Base-by-base conservation (phyloP, 768 basidiomycete species). In the Chlorophyllum brunneum region DNA sequence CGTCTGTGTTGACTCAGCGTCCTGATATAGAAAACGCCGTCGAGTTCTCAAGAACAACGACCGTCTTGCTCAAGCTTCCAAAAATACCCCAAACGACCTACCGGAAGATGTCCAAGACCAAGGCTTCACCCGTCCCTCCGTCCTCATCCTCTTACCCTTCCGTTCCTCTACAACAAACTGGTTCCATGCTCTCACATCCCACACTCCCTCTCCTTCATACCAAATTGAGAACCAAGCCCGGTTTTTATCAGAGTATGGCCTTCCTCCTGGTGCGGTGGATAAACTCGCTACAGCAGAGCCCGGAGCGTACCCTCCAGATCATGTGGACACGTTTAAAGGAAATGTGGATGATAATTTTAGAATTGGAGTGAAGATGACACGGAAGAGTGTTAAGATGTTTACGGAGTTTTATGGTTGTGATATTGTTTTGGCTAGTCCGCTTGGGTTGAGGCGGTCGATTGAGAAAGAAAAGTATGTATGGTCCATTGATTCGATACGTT, bases 341-440 rank as follows among this genome's bases (percentile, higher is more conserved):
- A 99, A 99, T 63, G 80, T 94, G 24, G 97, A 99, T 62, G 97
- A 99, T 64, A 91, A 84, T 59, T 98, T 99, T 66, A 74, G 93
- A 55, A 74, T 97, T 27, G 97, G 97, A 0, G 69, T 98, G 56
- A 98, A 98, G 71, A 67, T 98, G 64, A 98, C 94, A 7, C 76
- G 84, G 63, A 98, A 95, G 71, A 92, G 83, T 48, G 81, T 97
- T 37, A 97, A 93, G 67, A 73, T 98, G 65, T 97, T 95, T 64
- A 77, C 87, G 2, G 89, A 90, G 56, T 95, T 95, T 65, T 97
- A 94, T 64, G 79, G 83, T 7, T 89, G 88, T 54, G 97, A 99
- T 69, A 71, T 98, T 20, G 87, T 99, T 51, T 69, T 99, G 41
- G 95, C 94, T 3, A 97, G 94, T 67, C 97, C 97, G 2, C 70